A percentile compares a stretch with the other conserved stretches of the same genome.
phyloP scores from a whole-genome alignment of 306 rosid genomes.

The Quercus alba region DNA sequence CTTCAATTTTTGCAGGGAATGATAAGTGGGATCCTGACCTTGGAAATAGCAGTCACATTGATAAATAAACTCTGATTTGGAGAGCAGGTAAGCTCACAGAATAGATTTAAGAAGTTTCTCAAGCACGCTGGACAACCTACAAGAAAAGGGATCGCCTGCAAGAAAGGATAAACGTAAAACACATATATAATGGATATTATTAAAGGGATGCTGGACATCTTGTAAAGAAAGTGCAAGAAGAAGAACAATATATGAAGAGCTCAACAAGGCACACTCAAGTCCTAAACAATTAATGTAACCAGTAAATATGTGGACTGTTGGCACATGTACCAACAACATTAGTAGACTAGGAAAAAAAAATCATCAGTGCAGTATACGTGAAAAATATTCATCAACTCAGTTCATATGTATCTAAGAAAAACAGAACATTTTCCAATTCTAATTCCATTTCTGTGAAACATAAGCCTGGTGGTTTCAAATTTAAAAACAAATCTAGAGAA shows the following conservation, averaged over 20 bases:
- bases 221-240: conserved; percentile 3
- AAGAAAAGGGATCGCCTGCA: conserved; percentile 96
- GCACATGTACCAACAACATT: no score
- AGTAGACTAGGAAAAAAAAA: no score
- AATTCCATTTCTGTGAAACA: neutral
- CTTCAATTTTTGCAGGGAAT: neutral
- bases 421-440: neutral
- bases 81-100: conserved; percentile 98
- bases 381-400: neutral
- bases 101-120: conserved; percentile 90
- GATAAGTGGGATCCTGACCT: conserved; percentile 46
- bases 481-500: neutral
- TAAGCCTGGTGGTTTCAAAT: neutral
- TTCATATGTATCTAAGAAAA: neutral
- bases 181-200: neutral
- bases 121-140: conserved; percentile 99
- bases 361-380: no score
- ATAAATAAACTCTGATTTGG: conserved; percentile 96
- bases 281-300: neutral
- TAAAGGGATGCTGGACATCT: neutral
- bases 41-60: conserved; percentile 74
- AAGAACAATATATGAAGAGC: neutral
- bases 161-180: conserved; percentile 15
- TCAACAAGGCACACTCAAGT: neutral
- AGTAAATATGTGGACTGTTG: neutral